These are phyloP conservation scores for Magnolia sinica DNA, from an alignment of 164 flowering plant species.

Conservation along the genomic window DNA sequence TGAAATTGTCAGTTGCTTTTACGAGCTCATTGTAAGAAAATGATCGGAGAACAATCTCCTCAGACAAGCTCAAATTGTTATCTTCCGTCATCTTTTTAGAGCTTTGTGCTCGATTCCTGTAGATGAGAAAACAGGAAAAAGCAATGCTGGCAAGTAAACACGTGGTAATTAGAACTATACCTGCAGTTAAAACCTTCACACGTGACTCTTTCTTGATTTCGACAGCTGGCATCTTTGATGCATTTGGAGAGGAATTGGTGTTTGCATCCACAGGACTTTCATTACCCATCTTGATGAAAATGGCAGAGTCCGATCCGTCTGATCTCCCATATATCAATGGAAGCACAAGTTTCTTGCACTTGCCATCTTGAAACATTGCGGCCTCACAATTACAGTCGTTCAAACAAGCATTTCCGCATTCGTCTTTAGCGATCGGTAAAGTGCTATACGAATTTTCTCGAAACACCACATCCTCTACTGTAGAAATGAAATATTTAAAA, in stretches of 20 bases:
- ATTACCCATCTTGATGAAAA: slow-evolving; percentile 1
- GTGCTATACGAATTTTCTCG: slow-evolving; percentile 1
- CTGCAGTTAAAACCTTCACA: neutral
- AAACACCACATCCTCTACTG: slow-evolving; percentile 24
- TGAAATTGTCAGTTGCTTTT: slow-evolving; percentile 13
- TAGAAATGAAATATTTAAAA: too few relatives aligned
- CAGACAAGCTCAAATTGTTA: neutral
- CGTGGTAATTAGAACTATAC: neutral
- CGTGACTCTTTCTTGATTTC: neutral
- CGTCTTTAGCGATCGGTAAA: slow-evolving; percentile 20
- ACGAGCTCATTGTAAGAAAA: slow-evolving; percentile 12
- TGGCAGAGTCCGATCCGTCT: too few relatives aligned
- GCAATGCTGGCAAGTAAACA: neutral
- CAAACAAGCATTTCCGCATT: slow-evolving; percentile 33
- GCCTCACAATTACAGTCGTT: slow-evolving; percentile 38
- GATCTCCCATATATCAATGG: slow-evolving; percentile 28
- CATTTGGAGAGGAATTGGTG: neutral
- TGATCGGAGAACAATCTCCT: slow-evolving; percentile 7
- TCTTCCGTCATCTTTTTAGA: neutral
- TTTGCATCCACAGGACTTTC: neutral
- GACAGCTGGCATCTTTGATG: neutral
- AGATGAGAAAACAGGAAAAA: slow-evolving; percentile 4
- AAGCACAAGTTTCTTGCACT: slow-evolving; percentile 22
- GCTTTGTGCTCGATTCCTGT: neutral
- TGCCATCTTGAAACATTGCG: slow-evolving; percentile 10